Percentiles rank a stretch among this genome's conserved stretches.
Evolutionary conservation across 2,329 filamentous ascomycete genomes (phyloP).

Genomic region (Aulographum hederae): DNA sequence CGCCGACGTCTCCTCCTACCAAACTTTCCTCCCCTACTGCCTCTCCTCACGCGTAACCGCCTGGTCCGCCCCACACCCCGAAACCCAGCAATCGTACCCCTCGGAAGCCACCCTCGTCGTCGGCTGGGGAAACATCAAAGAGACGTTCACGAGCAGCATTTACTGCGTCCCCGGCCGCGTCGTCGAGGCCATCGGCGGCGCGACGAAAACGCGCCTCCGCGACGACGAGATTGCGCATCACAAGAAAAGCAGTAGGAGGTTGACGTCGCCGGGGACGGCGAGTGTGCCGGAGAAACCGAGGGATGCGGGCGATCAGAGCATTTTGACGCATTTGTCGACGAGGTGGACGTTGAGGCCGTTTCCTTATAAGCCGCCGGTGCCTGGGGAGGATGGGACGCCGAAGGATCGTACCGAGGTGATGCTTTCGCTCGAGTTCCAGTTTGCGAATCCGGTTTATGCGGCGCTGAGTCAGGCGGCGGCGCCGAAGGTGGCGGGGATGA

Average conservation of each 20-base stretch:
- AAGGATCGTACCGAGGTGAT: slow-evolving; percentile 50
- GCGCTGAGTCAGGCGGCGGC: slow-evolving; percentile 66
- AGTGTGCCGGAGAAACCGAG: no score
- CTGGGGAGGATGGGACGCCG: slow-evolving; percentile 12
- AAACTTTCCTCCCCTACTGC: slow-evolving; percentile 83
- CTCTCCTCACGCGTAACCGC: slow-evolving; percentile 56
- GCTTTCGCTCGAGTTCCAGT: slow-evolving; percentile 63
- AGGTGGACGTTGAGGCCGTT: slow-evolving; percentile 34
- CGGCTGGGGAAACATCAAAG: slow-evolving; percentile 69
- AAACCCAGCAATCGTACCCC: slow-evolving; percentile 36
- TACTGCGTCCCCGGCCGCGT: slow-evolving; percentile 54
- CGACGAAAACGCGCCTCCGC: slow-evolving; percentile 26
- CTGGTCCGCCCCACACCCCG: slow-evolving; percentile 29
- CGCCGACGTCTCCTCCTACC: slow-evolving; percentile 73
- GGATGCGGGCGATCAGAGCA: slow-evolving; percentile 6
- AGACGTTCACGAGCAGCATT: slow-evolving; percentile 65
- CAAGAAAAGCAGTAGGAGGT: slow-evolving; percentile 16
- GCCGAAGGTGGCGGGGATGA: slow-evolving; percentile 65
- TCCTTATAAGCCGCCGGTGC: slow-evolving; percentile 22
- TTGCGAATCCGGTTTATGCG: slow-evolving; percentile 75
- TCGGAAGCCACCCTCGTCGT: slow-evolving; percentile 61
- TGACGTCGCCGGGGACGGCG: no score
- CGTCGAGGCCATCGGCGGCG: slow-evolving; percentile 62
- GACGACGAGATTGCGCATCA: slow-evolving; percentile 23
- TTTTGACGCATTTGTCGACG: slow-evolving; percentile 53